Evolutionary conservation across 2,329 filamentous ascomycete genomes (phyloP).

Genomic region (Pseudocercospora macadamiae): DNA sequence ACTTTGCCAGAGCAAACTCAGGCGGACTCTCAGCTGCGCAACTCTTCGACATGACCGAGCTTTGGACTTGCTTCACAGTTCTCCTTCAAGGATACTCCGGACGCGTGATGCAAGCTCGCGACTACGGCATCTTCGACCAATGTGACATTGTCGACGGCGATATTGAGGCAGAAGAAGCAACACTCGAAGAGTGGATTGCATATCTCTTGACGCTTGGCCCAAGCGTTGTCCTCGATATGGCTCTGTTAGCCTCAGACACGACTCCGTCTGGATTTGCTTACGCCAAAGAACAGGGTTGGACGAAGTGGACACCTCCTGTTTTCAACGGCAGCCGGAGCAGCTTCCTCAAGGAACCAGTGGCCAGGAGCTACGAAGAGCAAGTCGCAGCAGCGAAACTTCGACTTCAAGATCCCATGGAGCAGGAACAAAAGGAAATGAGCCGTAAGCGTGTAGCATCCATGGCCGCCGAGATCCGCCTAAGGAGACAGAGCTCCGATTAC

Average conservation of each 20-base stretch:
- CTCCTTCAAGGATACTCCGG: slow-evolving; percentile 60
- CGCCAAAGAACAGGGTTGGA: slow-evolving; percentile 59
- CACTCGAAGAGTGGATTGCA: slow-evolving; percentile 65
- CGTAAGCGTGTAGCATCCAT: slow-evolving; percentile 48
- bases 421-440: slow-evolving; percentile 42
- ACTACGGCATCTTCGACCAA: slow-evolving; percentile 59
- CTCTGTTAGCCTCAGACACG: slow-evolving; percentile 42
- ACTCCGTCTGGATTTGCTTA: slow-evolving; percentile 53
- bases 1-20: slow-evolving; percentile 61
- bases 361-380: slow-evolving; percentile 61
- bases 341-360: slow-evolving; percentile 64
- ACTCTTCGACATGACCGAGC: slow-evolving; percentile 66
- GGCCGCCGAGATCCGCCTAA: slow-evolving; percentile 46
- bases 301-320: slow-evolving; percentile 57
- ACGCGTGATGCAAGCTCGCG: slow-evolving; percentile 57
- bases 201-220: slow-evolving; percentile 64
- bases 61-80: slow-evolving; percentile 64
- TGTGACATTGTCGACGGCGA: slow-evolving; percentile 52
- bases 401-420: slow-evolving; percentile 40
- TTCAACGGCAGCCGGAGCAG: slow-evolving; percentile 52
- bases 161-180: slow-evolving; percentile 55
- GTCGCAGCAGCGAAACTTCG: slow-evolving; percentile 38
- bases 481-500: slow-evolving; percentile 41
- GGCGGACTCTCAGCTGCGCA: slow-evolving; percentile 58
- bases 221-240: slow-evolving; percentile 57